Base-by-base conservation (phyloP, 805 yeast genomes). In the Yarrowia hollandica region DNA sequence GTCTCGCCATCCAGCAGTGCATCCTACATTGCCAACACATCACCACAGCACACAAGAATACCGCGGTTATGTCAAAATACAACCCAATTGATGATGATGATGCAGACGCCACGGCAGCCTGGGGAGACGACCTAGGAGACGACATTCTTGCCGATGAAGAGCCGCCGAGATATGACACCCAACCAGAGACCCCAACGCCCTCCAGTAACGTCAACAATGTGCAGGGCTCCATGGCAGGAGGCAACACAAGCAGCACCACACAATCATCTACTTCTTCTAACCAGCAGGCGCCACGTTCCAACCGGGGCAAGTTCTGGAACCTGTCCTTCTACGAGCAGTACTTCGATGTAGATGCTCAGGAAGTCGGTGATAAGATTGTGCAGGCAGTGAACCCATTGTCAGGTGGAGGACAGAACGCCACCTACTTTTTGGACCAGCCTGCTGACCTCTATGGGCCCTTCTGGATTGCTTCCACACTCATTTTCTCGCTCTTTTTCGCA, bases 381-480 rank as follows among this genome's bases (percentile, higher is more conserved):
- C 68, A 76, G 60, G 82, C 90, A 0, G 63, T 85, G 37, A 85
- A 86, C 64, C 87, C 91, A n/a, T 57, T 71, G 15, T 48, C 55
- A 11, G 62, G 26, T 39, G 60, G 33, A 64, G 68, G 26, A 66
- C 70, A 42, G 39, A 70, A 18, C 60, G 61, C 19, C 50, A 65
- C 28, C 60, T 61, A 21, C 63, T 62, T 30, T 28, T 26, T 75
- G 64, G 75, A 76, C 44, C 77, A 77, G 35, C 75, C 77, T 57
- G 82, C 85, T 3, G 98, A 91, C 67, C 73, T 91, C 57, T 92
- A 90, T 70, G 97, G 97, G 0, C 86, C 95, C 7, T 75, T 90
- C 16, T 91, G 98, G 98, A 83, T 91, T 41, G 87, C 92, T 11
- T 90, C 90, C 0, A 86, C 96, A 0, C 81, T 89, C 52, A 82